These are phyloP conservation scores for Chimonanthus praecox DNA, from an alignment of 164 flowering plant species.

Conservation along the genomic window DNA sequence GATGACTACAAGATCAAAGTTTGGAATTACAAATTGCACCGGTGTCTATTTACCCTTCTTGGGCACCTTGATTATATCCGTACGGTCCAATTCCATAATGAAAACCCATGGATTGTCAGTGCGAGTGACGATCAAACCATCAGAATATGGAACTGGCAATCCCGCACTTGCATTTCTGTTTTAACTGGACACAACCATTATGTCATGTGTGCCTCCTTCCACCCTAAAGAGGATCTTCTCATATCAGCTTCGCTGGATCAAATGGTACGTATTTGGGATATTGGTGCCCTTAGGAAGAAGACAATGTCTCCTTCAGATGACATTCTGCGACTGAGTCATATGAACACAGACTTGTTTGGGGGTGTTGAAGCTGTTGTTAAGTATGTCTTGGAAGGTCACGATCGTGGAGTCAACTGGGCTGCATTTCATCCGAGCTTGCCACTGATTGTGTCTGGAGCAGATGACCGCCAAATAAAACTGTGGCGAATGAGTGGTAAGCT, in stretches of 20 bases:
- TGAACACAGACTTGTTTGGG: slow-evolving; percentile 90
- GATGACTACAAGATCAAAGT: slow-evolving; percentile 95
- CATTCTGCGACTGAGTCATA: slow-evolving; percentile 71
- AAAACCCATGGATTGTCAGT: slow-evolving; percentile 93
- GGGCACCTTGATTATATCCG: slow-evolving; percentile 93
- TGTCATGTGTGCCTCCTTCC: slow-evolving; percentile 82
- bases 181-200: slow-evolving; percentile 94
- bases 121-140: slow-evolving; percentile 89
- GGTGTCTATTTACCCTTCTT: slow-evolving; percentile 77
- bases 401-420: slow-evolving; percentile 94
- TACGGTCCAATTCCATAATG: slow-evolving; percentile 85
- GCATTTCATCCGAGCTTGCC: slow-evolving; percentile 89
- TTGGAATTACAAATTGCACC: slow-evolving; percentile 75
- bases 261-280: slow-evolving; percentile 95
- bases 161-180: slow-evolving; percentile 76
- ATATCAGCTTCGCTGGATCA: slow-evolving; percentile 95
- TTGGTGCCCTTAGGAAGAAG: slow-evolving; percentile 80
- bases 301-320: slow-evolving; percentile 85
- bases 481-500: slow-evolving; percentile 95
- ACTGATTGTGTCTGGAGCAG: slow-evolving; percentile 77
- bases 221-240: slow-evolving; percentile 89
- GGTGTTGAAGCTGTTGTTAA: slow-evolving; percentile 94
- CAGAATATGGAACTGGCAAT: slow-evolving; percentile 98
- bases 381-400: slow-evolving; percentile 87
- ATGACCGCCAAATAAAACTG: slow-evolving; percentile 93